phyloP scores from a whole-genome alignment of 2,329 filamentous ascomycete species.

The Dryadomyces quercus-mongolicae region DNA sequence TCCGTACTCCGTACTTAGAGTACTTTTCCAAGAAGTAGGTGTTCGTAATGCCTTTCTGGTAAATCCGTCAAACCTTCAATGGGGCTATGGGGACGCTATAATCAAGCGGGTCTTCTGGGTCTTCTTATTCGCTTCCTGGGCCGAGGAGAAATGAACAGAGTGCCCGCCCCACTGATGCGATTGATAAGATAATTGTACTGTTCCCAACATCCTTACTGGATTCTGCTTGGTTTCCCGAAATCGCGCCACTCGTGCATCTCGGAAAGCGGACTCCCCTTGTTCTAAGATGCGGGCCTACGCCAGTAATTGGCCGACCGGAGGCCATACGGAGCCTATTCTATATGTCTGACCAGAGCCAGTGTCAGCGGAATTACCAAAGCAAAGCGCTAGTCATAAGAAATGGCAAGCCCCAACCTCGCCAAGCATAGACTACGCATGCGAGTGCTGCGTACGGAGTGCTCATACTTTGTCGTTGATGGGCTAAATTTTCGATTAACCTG shows the following conservation, averaged over 20 bases:
- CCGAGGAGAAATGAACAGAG: conserved; percentile 2
- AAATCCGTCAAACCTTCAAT: neutral
- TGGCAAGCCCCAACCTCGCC: no score
- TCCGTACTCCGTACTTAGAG: no score
- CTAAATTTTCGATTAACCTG: neutral
- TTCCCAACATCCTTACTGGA: neutral
- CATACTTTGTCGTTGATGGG: no score
- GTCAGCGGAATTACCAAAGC: conserved; percentile 9
- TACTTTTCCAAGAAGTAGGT: no score
- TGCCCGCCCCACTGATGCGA: conserved; percentile 11
- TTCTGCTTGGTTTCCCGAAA: conserved; percentile 2
- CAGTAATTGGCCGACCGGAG: conserved; percentile 5
- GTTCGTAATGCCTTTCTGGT: neutral
- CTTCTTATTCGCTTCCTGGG: conserved; percentile 7
- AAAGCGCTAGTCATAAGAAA: neutral
- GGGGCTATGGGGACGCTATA: neutral
- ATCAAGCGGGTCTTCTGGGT: no score
- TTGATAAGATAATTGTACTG: conserved; percentile 18
- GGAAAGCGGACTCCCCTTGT: neutral
- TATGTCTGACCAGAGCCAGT: conserved; percentile 9
- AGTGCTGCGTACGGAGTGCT: no score
- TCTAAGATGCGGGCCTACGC: neutral
- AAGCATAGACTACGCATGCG: neutral
- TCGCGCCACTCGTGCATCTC: conserved; percentile 10
- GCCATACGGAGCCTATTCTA: conserved; percentile 1